Conservation (phyloP, 2,329 filamentous ascomycete genomes). For the Amphichorda felina region DNA sequence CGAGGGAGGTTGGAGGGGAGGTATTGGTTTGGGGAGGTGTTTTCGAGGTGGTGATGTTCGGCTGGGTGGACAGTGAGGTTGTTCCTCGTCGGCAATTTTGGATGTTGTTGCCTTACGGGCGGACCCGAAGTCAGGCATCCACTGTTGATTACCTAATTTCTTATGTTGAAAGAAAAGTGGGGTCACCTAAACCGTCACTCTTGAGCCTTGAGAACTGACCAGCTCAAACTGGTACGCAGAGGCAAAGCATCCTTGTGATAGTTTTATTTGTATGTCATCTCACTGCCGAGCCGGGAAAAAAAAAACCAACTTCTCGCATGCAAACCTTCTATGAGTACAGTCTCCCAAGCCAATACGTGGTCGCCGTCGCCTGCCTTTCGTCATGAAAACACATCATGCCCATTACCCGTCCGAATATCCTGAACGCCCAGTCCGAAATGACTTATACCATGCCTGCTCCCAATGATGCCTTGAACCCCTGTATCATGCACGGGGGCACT, state of each 20-base stretch:
- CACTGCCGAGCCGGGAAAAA: no score
- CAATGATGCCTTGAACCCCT: no score
- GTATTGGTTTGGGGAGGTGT: constrained; percentile 2
- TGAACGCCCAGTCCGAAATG: background rate
- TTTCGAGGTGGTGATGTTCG: constrained; percentile 8
- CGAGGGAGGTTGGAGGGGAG: constrained; percentile 8
- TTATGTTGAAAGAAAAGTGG: background rate
- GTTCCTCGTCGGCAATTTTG: constrained; percentile 25
- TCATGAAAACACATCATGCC: background rate
- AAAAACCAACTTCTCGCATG: no score
- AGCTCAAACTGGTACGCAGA: no score
- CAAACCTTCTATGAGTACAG: background rate
- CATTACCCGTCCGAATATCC: background rate
- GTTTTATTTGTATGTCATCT: no score
- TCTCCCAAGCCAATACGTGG: background rate
- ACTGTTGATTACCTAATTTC: constrained; percentile 9
- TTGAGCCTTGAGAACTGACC: no score
- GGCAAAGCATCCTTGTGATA: no score
- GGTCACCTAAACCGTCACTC: no score
- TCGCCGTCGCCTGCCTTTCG: background rate
- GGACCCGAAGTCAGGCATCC: constrained; percentile 27
- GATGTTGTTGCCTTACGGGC: constrained; percentile 23
- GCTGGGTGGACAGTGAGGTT: constrained; percentile 13
- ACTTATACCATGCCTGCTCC: constrained; percentile 1
- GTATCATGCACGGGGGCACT: background rate